Percentiles rank a stretch among this genome's conserved stretches.
phyloP scores from a whole-genome alignment of 768 basidiomycete species.

The Rhizopogon vulgaris region DNA sequence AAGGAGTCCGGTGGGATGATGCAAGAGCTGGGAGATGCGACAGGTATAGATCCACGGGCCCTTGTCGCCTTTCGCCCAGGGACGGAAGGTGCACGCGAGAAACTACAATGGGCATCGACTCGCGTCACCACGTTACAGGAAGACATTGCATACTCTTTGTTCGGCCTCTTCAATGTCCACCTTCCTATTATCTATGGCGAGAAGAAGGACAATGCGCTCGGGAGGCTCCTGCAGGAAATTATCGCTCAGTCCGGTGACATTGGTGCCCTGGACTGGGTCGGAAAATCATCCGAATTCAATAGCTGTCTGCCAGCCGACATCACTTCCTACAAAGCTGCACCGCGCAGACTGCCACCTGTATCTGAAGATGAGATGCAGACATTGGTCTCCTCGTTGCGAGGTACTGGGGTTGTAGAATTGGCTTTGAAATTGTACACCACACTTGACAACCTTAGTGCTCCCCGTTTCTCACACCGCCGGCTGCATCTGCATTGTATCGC shows the following conservation, averaged over 20 bases:
- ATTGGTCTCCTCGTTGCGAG: neutral
- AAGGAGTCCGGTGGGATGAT: neutral
- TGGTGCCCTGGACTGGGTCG: neutral
- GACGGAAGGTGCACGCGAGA: neutral
- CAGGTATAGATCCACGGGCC: neutral
- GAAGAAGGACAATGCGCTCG: neutral
- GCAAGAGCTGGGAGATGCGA: neutral
- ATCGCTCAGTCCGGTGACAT: neutral
- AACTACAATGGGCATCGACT: conserved; percentile 8
- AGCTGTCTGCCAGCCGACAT: neutral
- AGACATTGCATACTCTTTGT: conserved; percentile 8
- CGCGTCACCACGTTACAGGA: conserved; percentile 8
- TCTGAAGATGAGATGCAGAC: neutral
- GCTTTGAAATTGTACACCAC: too few relatives aligned
- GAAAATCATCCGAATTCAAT: neutral
- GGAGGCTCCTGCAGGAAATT: neutral
- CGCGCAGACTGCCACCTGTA: too few relatives aligned
- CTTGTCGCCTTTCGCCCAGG: neutral
- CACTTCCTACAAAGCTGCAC: too few relatives aligned
- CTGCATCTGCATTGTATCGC: neutral
- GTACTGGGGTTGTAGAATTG: too few relatives aligned
- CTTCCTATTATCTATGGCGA: conserved; percentile 10
- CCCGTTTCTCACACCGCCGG: neutral
- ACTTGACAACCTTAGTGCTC: too few relatives aligned
- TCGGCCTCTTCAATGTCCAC: conserved; percentile 6